These are phyloP conservation scores for Rehmannia glutinosa DNA, from an alignment of 257 asterid species.

Conservation along the genomic window DNA sequence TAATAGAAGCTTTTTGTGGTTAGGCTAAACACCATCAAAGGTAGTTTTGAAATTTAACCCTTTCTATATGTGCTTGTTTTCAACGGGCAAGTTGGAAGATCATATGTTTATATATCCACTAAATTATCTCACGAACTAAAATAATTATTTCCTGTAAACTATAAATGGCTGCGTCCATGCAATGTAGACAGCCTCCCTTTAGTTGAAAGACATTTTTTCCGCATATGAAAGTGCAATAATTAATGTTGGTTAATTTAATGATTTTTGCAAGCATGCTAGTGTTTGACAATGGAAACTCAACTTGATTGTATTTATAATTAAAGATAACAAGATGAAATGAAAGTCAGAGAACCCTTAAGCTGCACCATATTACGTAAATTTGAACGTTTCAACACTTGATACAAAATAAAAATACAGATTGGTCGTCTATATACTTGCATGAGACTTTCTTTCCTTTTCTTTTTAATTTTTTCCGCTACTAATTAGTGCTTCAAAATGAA, in stretches of 20 bases:
- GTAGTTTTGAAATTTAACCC: too few relatives aligned
- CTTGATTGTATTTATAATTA: background rate
- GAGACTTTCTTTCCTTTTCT: too few relatives aligned
- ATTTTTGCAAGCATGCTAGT: constrained; percentile 3
- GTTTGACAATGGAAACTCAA: background rate
- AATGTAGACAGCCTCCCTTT: background rate
- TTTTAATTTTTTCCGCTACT: too few relatives aligned
- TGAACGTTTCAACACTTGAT: too few relatives aligned
- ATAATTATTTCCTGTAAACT: background rate
- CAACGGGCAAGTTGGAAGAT: background rate
- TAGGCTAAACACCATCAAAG: too few relatives aligned
- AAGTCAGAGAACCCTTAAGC: too few relatives aligned
- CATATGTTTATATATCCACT: background rate
- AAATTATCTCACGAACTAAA: background rate
- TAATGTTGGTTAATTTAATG: background rate
- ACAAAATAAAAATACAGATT: too few relatives aligned
- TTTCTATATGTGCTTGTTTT: background rate
- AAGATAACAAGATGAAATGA: background rate
- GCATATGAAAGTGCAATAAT: background rate
- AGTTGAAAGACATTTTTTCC: background rate
- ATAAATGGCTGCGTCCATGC: background rate
- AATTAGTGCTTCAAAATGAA: too few relatives aligned
- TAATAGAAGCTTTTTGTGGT: too few relatives aligned
- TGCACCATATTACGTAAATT: too few relatives aligned
- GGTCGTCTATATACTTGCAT: too few relatives aligned